Base-by-base conservation (phyloP, 495 filamentous ascomycete species). In the Xylaria flabelliformis region DNA sequence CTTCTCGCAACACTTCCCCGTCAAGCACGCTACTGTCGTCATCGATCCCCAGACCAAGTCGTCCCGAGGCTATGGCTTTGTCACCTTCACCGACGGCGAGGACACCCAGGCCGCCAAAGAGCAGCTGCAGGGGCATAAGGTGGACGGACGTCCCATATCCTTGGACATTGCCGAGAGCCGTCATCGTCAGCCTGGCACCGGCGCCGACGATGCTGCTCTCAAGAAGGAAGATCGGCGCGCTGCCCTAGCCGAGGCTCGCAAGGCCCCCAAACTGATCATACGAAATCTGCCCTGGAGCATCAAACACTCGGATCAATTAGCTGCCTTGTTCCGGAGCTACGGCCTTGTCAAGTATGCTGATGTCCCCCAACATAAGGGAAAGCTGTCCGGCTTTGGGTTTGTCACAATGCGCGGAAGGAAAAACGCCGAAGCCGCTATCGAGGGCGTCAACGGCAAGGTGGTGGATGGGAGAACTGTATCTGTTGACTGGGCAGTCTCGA, bases 231-330 rank as follows among this genome's bases (percentile, higher is more conserved):
- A 86, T 83, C 75, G 90, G 80, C 82, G 85, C 82, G 81, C 85
- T 83, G 82, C 86, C 74, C 78, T 83, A 69, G 81, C 77, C 21
- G 87, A 89, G 69, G 85, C 85, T 44, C 82, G 86, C 41, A 87
- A 86, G 77, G 87, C 92, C 6, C 91, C 93, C 12, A 95, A 93
- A 81, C 82, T 99, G 75, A 99, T 99, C 81, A 91, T 98, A 34
- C 89, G 96, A 66, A 99, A 99, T 79, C 78, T 99, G 74, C 95
- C 96, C 1, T 99, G 96, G 96, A 97, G 91, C 75, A 91, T 99
- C 79, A 97, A 96, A 82, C 88, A 88, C 10, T 84, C 93, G 0
- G 91, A 97, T 61, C 90, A 98, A 76, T 81, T 99, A 62, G 82
- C 88, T 2, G 83, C 85, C 51, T 82, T 97, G 42, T 98, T 99